Evolutionary conservation across 2,329 filamentous ascomycete genomes (phyloP).

Genomic region (Pseudocercospora fijiensis): DNA sequence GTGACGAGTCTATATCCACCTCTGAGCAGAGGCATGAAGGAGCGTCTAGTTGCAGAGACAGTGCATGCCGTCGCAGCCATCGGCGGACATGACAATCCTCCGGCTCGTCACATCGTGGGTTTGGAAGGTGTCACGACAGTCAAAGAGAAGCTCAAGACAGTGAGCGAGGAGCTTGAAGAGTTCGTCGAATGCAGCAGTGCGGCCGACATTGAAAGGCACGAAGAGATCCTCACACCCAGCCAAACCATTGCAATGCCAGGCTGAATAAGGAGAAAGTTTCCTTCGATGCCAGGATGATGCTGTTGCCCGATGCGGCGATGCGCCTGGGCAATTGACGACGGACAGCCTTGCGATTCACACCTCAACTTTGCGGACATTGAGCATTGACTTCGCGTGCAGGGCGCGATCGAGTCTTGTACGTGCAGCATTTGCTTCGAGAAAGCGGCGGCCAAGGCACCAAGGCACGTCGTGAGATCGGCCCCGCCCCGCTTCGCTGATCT

Average conservation of each 20-base stretch:
- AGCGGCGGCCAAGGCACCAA: neutral
- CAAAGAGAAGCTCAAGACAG: constrained; percentile 93
- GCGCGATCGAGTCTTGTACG: neutral
- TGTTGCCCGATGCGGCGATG: neutral
- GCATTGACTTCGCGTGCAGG: neutral
- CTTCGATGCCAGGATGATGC: neutral
- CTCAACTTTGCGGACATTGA: neutral
- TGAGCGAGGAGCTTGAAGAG: constrained; percentile 93
- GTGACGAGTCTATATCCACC: constrained; percentile 71
- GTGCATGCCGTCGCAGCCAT: constrained; percentile 89
- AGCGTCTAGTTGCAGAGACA: constrained; percentile 79
- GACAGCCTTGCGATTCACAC: neutral
- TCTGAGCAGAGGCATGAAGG: constrained; percentile 65
- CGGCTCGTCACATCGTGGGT: constrained; percentile 89
- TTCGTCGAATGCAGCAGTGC: constrained; percentile 87
- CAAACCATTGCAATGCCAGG: constrained; percentile 2
- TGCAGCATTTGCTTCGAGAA: neutral
- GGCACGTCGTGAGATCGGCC: neutral
- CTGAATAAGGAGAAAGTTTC: neutral
- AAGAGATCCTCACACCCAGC: constrained; percentile 19
- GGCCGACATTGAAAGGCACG: constrained; percentile 64
- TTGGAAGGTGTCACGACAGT: constrained; percentile 83
- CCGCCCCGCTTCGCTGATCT: neutral
- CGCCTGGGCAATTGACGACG: neutral
- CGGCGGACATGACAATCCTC: constrained; percentile 92